Base-by-base conservation (phyloP, 192 early-diverging fungal genomes). In the Coemansia sp. region DNA sequence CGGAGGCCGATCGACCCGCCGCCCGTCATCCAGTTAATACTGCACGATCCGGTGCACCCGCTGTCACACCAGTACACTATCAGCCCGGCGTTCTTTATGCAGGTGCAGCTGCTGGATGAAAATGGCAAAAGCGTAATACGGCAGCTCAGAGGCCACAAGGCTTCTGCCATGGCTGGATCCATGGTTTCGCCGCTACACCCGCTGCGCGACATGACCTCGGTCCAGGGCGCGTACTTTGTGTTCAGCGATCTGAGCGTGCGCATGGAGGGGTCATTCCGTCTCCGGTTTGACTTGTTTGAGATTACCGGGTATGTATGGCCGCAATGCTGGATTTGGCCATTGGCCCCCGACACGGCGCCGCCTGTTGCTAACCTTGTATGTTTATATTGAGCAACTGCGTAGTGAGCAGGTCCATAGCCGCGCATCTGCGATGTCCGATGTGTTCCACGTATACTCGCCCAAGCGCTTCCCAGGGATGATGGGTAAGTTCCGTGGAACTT, bases 391-490 rank as follows among this genome's bases (percentile, higher is more conserved):
- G n/a, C 32, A 32, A 17, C 21, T 12, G 3, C 62, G 55, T 34
- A 60, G 68, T 3, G 60, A 62, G 7, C 40, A 36, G 36, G 68
- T 80, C 8, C 26, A 59, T 15, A 63, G 44, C n/a, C 68, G 72
- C 10, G 65, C 53, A 2, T 85, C 85, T 5, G 83, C 87, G 22
- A 80, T 82, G 22, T 94, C 94, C 0, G 87, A 87, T 25, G 59
- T 81, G 5, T 92, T 94, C 54, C 80, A 81, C 9, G 93, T 94
- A 1, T 93, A 93, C 65, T 89, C 92, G 25, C 90, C 92, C 5
- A 97, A 97, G 79, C 89, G 89, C 55, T 97, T 94, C 50, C 94
- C 94, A 2, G 94, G 94, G 6, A 94, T 93, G 91, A 90, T 91
- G 73, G 65, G 67, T 69, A 69, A 53, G 67, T 39, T 39, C 23